Percentiles rank a stretch among this genome's conserved stretches.
Evolutionary conservation across 202 grass and related monocot genomes (phyloP).

Genomic region (Setaria italica): DNA sequence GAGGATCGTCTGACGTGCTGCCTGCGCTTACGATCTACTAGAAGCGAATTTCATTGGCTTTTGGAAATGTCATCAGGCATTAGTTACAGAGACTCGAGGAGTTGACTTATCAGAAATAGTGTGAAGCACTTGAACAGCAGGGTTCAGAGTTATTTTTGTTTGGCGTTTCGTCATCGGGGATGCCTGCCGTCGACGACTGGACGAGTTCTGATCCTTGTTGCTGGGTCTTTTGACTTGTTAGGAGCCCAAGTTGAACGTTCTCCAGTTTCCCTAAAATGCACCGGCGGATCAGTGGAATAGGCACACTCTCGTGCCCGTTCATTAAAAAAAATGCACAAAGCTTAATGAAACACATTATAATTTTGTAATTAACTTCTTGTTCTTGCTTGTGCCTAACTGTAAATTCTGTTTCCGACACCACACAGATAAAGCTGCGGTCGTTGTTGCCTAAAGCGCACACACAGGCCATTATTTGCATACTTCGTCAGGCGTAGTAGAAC

Average conservation of each 20-base stretch:
- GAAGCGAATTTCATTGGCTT: background rate
- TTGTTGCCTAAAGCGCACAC: background rate
- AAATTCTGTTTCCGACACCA: background rate
- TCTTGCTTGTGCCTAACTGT: background rate
- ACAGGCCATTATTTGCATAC: background rate
- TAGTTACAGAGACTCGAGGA: conserved; percentile 10
- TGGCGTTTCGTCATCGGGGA: background rate
- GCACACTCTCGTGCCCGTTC: too few species aligned
- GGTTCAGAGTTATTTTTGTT: conserved; percentile 9
- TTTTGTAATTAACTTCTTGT: background rate
- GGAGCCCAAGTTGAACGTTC: background rate
- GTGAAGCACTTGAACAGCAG: background rate
- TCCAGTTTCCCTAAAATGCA: background rate
- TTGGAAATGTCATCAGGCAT: conserved; percentile 41
- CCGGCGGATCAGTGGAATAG: too few species aligned
- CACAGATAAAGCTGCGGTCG: background rate
- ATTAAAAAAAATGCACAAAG: too few species aligned
- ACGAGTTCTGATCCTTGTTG: background rate
- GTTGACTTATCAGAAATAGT: conserved; percentile 60
- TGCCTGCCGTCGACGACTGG: background rate
- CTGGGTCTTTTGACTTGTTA: conserved; percentile 19
- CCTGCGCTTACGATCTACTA: background rate
- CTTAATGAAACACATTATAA: too few species aligned
- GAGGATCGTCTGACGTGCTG: conserved; percentile 29
- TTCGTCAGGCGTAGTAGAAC: background rate